Evolutionary conservation across 768 basidiomycete genomes (phyloP), one percentile per base, ranked within the genome.

Genomic region (Russula abietina): DNA sequence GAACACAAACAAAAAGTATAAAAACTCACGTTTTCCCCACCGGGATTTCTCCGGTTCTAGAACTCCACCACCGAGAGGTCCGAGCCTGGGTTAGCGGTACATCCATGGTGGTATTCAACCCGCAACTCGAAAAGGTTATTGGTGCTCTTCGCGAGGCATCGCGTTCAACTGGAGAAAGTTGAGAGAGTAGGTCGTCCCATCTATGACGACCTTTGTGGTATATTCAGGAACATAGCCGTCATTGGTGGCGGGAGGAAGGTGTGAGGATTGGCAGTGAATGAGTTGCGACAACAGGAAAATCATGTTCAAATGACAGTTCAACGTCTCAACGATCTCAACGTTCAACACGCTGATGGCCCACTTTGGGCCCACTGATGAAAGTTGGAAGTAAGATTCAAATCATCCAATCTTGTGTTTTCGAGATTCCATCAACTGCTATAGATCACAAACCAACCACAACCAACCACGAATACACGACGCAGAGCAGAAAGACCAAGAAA

Each of bases 21-120:
- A 46, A 49, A 24, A 68, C 71, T 64, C 43, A 74, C 74, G 36
- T 72, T 57, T 67, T 26, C 28, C n/a, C 36, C 38, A 69, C 76
- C 76, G 2, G 77, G 80, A 55, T 74, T 79, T 38, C 66, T 66
- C 87, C 87, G 87, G 56, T n/a, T n/a, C n/a, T 74, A 70, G 65
- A 87, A 82, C 5, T 74, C 70, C 6, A 88, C 46, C 0, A 58
- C 55, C 67, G n/a, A n/a, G n/a, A n/a, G n/a, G n/a, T n/a, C n/a
- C n/a, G 80, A 81, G 12, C 84, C 86, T 2, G 87, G 83, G 52
- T 83, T 83, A 19, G 80, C 85, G 33, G 77, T 1, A 77, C 83
- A 45, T 81, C 76, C 50, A n/a, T n/a, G n/a, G n/a, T n/a, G n/a
- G n/a, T n/a, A n/a, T n/a, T n/a, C n/a, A n/a, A n/a, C n/a, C n/a